phyloP scores from a whole-genome alignment of 2,329 filamentous ascomycete genomes.

The Alternaria alternata region DNA sequence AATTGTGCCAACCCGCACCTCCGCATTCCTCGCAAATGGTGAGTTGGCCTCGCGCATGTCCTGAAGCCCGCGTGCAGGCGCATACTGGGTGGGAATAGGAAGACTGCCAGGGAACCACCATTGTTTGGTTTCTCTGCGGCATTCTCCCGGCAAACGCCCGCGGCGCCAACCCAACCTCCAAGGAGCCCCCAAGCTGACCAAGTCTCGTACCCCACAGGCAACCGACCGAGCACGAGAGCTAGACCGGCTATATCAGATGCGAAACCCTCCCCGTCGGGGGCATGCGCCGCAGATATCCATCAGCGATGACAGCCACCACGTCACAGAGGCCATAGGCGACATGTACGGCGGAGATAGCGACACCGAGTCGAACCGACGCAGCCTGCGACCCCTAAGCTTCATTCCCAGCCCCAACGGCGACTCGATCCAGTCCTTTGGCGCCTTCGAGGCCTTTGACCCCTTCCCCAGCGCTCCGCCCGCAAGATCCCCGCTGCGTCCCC shows the following conservation, averaged over 20 bases:
- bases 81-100: not conserved
- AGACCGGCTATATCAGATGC: conserved; percentile 59
- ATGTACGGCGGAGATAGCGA: conserved; percentile 86
- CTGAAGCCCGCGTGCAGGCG: not conserved
- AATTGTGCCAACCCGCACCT: conserved; percentile 20
- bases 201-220: conserved; percentile 39
- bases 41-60: conserved; percentile 17
- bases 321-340: conserved; percentile 91
- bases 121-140: conserved; percentile 7
- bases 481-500: conserved; percentile 50
- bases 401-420: conserved; percentile 66
- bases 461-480: conserved; percentile 52
- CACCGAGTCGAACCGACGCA: conserved; percentile 57
- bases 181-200: conserved; percentile 37
- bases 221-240: conserved; percentile 55
- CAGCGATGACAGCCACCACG: conserved; percentile 90
- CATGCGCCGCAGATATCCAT: conserved; percentile 72
- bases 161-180: conserved; percentile 9
- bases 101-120: not conserved
- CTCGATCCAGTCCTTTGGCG: conserved; percentile 47
- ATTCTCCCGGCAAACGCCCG: conserved; percentile 16
- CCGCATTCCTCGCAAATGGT: conserved; percentile 37
- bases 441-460: conserved; percentile 42
- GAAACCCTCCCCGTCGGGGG: conserved; percentile 62
- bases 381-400: conserved; percentile 78